phyloP scores from a whole-genome alignment of 768 basidiomycete species.

The Suillus alpinus region DNA sequence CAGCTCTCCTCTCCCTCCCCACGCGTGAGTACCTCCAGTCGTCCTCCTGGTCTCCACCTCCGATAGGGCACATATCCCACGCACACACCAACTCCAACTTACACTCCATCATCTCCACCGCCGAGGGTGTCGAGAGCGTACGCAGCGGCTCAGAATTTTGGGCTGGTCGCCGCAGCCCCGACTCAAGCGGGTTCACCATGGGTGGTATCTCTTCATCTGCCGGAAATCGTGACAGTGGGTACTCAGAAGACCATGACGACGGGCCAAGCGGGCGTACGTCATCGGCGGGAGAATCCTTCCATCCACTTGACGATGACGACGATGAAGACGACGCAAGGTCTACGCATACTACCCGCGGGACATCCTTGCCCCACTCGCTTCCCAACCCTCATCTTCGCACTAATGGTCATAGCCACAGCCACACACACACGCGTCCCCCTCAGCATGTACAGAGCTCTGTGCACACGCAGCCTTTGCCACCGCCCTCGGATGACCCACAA shows the following conservation, averaged over 20 bases:
- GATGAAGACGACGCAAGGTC: constrained; percentile 20
- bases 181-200: constrained; percentile 7
- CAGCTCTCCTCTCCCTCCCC: constrained; percentile 76
- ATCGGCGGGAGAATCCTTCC: constrained; percentile 29
- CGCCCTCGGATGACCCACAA: constrained; percentile 41
- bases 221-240: constrained; percentile 16
- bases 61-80: constrained; percentile 16
- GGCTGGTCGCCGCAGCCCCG: constrained; percentile 42
- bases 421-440: background rate
- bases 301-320: constrained; percentile 29
- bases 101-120: constrained; percentile 6
- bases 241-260: constrained; percentile 8
- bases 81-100: constrained; percentile 17
- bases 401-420: background rate
- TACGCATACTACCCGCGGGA: constrained; percentile 12
- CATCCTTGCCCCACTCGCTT: background rate
- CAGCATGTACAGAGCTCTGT: background rate
- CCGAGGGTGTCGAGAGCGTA: constrained; percentile 40
- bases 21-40: constrained; percentile 86
- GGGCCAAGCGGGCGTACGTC: background rate
- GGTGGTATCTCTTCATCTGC: background rate
- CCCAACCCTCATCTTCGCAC: constrained; percentile 13
- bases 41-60: constrained; percentile 60
- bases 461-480: background rate
- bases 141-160: constrained; percentile 77